Percentiles rank a stretch among this genome's conserved stretches.
Conservation (phyloP, 2,329 filamentous ascomycete species). For the Penicillium rolfsii region DNA sequence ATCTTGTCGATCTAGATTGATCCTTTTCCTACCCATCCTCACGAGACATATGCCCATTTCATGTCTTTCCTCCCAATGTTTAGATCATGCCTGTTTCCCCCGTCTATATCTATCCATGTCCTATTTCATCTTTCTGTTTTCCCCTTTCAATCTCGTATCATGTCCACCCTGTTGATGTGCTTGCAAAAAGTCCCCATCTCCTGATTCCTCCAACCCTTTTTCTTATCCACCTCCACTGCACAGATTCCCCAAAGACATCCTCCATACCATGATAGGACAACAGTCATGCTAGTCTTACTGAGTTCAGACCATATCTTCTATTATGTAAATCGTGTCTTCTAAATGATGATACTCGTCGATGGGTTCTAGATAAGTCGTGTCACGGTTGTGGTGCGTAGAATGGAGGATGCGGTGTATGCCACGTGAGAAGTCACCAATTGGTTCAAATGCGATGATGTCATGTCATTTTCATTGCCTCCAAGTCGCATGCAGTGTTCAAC, state of each 20-base stretch:
- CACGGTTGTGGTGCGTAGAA: background rate
- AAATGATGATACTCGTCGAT: background rate
- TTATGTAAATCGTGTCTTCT: conserved; percentile 3
- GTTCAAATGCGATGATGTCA: background rate
- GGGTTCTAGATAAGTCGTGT: background rate
- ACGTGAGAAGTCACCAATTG: background rate
- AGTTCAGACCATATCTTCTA: conserved; percentile 10
- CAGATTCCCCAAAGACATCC: conserved; percentile 35
- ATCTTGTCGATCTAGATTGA: conserved; percentile 15
- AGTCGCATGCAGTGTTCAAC: background rate
- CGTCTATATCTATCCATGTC: conserved; percentile 28
- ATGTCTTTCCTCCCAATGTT: conserved; percentile 29
- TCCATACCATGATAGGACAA: conserved; percentile 28
- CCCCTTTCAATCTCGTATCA: conserved; percentile 19
- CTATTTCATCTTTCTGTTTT: conserved; percentile 18
- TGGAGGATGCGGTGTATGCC: background rate
- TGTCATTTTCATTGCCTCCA: background rate
- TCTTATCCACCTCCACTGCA: conserved; percentile 30
- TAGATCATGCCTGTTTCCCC: conserved; percentile 33
- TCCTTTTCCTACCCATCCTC: conserved; percentile 23
- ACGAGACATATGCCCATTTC: conserved; percentile 37
- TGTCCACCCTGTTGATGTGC: conserved; percentile 29
- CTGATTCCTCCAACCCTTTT: conserved; percentile 6
- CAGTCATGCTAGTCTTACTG: conserved; percentile 24
- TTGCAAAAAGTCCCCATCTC: conserved; percentile 29